Conservation (phyloP, 2,329 filamentous ascomycete species). For the Sphaceloma murrayae region DNA sequence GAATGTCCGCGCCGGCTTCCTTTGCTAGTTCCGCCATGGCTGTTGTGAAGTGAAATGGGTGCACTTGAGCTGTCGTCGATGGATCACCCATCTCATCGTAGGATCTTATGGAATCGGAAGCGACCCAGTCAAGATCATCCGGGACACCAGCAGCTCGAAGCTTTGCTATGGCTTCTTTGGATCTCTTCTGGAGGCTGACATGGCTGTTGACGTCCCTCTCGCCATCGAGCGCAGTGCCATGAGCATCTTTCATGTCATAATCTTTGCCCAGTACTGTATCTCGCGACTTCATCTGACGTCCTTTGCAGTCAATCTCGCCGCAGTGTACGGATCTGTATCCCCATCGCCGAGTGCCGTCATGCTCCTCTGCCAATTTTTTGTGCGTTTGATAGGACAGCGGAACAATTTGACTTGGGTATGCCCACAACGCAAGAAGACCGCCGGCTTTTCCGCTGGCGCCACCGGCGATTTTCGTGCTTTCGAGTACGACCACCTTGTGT, state of each 20-base stretch:
- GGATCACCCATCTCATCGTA: slow-evolving; percentile 81
- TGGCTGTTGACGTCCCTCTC: slow-evolving; percentile 23
- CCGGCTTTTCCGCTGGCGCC: slow-evolving; percentile 93
- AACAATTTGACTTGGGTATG: slow-evolving; percentile 75
- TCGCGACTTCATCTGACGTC: slow-evolving; percentile 23
- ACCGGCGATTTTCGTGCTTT: slow-evolving; percentile 76
- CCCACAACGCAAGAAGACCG: slow-evolving; percentile 82
- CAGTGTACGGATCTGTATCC: slow-evolving; percentile 75
- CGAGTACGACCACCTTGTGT: slow-evolving; percentile 75
- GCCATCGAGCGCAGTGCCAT: slow-evolving; percentile 22
- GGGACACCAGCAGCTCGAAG: slow-evolving; percentile 56
- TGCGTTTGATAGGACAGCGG: slow-evolving; percentile 79
- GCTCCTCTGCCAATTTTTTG: slow-evolving; percentile 71
- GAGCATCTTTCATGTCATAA: slow-evolving; percentile 26
- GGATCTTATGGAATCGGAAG: slow-evolving; percentile 51
- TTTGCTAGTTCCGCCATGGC: slow-evolving; percentile 67
- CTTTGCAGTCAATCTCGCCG: slow-evolving; percentile 50
- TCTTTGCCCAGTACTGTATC: slow-evolving; percentile 24
- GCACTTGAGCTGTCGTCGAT: slow-evolving; percentile 81
- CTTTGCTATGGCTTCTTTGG: slow-evolving; percentile 40
- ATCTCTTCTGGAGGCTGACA: slow-evolving; percentile 48
- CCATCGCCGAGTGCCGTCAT: slow-evolving; percentile 70
- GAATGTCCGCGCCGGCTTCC: slow-evolving; percentile 49
- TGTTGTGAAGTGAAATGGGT: slow-evolving; percentile 83
- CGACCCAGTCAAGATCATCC: slow-evolving; percentile 74